Evolutionary conservation across 345 rosid species (phyloP).

Genomic region (Anastatica hierochuntica): DNA sequence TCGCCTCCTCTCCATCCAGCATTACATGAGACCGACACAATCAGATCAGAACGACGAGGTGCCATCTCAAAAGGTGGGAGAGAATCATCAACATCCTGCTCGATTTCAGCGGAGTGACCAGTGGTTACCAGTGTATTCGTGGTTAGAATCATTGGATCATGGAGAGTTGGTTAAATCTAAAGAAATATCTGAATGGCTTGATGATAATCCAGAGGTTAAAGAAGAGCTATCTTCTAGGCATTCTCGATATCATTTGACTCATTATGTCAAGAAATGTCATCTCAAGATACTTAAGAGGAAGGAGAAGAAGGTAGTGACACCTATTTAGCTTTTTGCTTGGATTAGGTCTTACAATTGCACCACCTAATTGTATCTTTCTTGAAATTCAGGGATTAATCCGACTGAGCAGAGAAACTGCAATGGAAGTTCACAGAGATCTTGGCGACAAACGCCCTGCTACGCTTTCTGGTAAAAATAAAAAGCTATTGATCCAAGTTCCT

Average conservation of each 20-base stretch:
- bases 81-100: slow-evolving; percentile 43
- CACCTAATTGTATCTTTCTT: no score
- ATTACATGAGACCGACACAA: slow-evolving; percentile 47
- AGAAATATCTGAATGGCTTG: slow-evolving; percentile 78
- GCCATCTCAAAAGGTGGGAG: no score
- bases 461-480: slow-evolving; percentile 32
- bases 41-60: slow-evolving; percentile 33
- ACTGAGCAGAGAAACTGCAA: slow-evolving; percentile 32
- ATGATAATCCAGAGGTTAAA: slow-evolving; percentile 50
- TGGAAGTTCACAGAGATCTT: slow-evolving; percentile 37
- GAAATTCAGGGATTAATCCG: slow-evolving; percentile 49
- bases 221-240: slow-evolving; percentile 66
- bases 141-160: slow-evolving; percentile 73
- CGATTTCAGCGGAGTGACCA: slow-evolving; percentile 86
- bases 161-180: slow-evolving; percentile 81
- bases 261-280: slow-evolving; percentile 90
- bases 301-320: slow-evolving; percentile 48
- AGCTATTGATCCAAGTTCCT: no score
- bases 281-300: slow-evolving; percentile 84
- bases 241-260: slow-evolving; percentile 89
- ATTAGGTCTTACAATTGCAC: no score
- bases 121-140: slow-evolving; percentile 79
- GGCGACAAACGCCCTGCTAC: slow-evolving; percentile 32
- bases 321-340: no score
- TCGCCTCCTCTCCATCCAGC: slow-evolving; percentile 73